Base-by-base conservation (phyloP, 2,329 filamentous ascomycete species). In the Ophiostoma australiae region DNA sequence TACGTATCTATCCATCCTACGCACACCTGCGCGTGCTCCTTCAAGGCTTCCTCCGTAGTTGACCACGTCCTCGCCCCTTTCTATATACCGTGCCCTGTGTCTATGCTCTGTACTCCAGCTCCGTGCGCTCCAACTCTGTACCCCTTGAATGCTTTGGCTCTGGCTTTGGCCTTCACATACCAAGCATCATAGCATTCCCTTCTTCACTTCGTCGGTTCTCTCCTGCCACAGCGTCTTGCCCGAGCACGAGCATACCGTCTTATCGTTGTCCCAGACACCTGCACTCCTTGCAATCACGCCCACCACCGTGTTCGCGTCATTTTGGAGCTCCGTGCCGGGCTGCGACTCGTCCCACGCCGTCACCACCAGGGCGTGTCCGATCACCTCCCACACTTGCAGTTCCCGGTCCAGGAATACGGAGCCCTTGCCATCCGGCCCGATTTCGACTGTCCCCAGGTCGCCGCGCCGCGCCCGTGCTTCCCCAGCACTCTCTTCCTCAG, bases 161-260 rank as follows among this genome's bases (percentile, higher is more conserved):
- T n/a, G 15, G 17, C 63, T n/a, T 13, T n/a, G 15, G 6, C 15
- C 58, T 37, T 13, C 27, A 15, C 44, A 27, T 70, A 5, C 15
- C 33, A 20, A 4, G 31, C 35, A 7, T 39, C 68, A 97, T 76
- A 95, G 82, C 92, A 99, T 98, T 2, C 95, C 95, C 82, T 92
- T 94, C 75, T 86, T 85, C 61, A 94, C 89, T 82, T 97, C 92
- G 77, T 97, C 94, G 81, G 90, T 90, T 76, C 95, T 88, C 84
- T 99, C 95, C 81, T 99, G 91, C 95, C 95, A 99, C 13, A 99
- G 87, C 71, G 94, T 98, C 87, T 98, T 98, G 4, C 95, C 95
- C 52, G 93, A 97, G 81, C 95, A 99, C 67, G 93, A 97, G 80
- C 95, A 99, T 6, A 99, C 94, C 66, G 92, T 97, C 86, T 98